phyloP scores from a whole-genome alignment of 2,329 filamentous ascomycete genomes.

The Tolypocladium endophyticum region DNA sequence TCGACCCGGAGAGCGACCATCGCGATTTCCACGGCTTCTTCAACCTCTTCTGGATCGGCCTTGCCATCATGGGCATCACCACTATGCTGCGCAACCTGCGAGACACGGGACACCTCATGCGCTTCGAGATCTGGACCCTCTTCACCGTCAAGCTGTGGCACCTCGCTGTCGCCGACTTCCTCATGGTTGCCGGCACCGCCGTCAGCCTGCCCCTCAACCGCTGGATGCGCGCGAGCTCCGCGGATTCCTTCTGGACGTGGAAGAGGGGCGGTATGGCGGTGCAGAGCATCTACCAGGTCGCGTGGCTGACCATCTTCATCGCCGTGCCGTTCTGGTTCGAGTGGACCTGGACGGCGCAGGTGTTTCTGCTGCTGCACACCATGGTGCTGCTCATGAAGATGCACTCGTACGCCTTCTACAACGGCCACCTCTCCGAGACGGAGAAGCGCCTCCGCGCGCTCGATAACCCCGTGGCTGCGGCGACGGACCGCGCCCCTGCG shows the following conservation, averaged over 20 bases:
- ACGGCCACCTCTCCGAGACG: conserved; percentile 85
- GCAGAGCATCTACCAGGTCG: conserved; percentile 70
- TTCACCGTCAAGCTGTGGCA: conserved; percentile 87
- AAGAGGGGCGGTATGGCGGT: conserved; percentile 63
- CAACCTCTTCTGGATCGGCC: conserved; percentile 92
- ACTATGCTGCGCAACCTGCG: conserved; percentile 88
- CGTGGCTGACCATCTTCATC: conserved; percentile 78
- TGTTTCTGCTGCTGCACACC: conserved; percentile 85
- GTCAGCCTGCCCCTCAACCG: conserved; percentile 65
- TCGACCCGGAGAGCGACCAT: conserved; percentile 86
- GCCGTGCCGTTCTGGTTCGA: conserved; percentile 71
- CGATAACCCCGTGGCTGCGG: conserved; percentile 55
- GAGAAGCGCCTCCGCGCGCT: conserved; percentile 70
- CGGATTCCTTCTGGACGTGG: conserved; percentile 57
- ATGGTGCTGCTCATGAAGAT: conserved; percentile 97
- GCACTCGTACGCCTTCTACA: conserved; percentile 98
- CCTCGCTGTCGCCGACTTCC: conserved; percentile 67
- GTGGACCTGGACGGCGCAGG: conserved; percentile 97
- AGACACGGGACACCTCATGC: conserved; percentile 80
- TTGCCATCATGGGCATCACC: conserved; percentile 94
- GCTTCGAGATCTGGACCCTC: conserved; percentile 76
- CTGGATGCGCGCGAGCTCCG: conserved; percentile 43
- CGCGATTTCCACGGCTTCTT: conserved; percentile 96
- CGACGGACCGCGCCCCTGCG: conserved; percentile 50
- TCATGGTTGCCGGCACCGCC: conserved; percentile 72